These are phyloP conservation scores for Spirogloea muscicola DNA, from an alignment of 139 green algal genomes.

Conservation along the genomic window DNA sequence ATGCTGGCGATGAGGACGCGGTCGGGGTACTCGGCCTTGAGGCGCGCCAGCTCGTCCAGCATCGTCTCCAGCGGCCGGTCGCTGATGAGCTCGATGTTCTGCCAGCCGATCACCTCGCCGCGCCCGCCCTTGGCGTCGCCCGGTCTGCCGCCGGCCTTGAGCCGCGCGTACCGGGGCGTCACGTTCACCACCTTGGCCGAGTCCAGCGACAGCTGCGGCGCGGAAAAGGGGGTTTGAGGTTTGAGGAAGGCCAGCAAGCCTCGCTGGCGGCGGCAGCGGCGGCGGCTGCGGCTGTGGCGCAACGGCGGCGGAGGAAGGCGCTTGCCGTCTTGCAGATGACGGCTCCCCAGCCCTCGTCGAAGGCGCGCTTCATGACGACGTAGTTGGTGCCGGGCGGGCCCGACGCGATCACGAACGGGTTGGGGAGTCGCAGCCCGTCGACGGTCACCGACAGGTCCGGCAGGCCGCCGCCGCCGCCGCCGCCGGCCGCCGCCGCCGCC, in stretches of 20 bases:
- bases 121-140: too few relatives aligned
- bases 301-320: too few relatives aligned
- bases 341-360: slow-evolving; percentile 95
- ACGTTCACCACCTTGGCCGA: slow-evolving; percentile 90
- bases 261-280: too few relatives aligned
- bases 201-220: slow-evolving; percentile 77
- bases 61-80: slow-evolving; percentile 90
- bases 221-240: too few relatives aligned
- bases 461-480: too few relatives aligned
- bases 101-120: slow-evolving; percentile 79
- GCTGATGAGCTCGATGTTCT: slow-evolving; percentile 94
- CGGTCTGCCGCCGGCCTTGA: slow-evolving; percentile 59
- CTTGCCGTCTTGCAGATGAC: slow-evolving; percentile 89
- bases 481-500: too few relatives aligned
- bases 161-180: slow-evolving; percentile 89
- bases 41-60: slow-evolving; percentile 69
- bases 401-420: slow-evolving; percentile 94
- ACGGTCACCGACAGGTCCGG: slow-evolving; percentile 75
- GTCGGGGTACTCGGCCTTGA: slow-evolving; percentile 91
- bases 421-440: slow-evolving; percentile 88
- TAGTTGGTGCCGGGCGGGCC: slow-evolving; percentile 66
- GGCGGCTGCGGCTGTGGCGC: too few relatives aligned
- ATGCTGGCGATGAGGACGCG: slow-evolving; percentile 88
- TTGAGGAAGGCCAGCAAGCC: too few relatives aligned
- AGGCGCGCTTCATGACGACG: slow-evolving; percentile 62